These are phyloP conservation scores for Calocybe gambosa DNA, from an alignment of 1,284 basidiomycete species.

Conservation along the genomic window DNA sequence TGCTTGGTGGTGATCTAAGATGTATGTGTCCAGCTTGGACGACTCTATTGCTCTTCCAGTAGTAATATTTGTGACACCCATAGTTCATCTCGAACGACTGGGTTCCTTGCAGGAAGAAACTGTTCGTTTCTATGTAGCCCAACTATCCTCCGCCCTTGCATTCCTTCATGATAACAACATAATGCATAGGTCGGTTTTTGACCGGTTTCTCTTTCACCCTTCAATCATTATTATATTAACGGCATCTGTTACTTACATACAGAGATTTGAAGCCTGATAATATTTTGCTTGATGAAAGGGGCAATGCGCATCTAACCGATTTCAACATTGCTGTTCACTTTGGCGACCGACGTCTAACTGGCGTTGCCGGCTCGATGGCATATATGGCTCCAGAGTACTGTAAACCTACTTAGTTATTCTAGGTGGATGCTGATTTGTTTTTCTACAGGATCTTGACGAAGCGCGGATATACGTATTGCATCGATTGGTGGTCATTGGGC, in stretches of 20 bases:
- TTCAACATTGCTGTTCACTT: conserved; percentile 99
- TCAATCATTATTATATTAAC: too few species aligned
- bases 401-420: conserved; percentile 11
- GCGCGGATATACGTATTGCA: conserved; percentile 82
- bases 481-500: conserved; percentile 97
- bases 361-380: conserved; percentile 98
- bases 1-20: conserved; percentile 95
- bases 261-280: conserved; percentile 98
- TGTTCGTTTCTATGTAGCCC: conserved; percentile 88
- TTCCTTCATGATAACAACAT: conserved; percentile 91
- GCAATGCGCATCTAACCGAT: conserved; percentile 96
- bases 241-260: too few species aligned
- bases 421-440: not conserved
- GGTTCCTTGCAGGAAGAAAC: conserved; percentile 79
- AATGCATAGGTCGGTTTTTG: conserved; percentile 76
- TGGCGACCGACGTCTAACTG: conserved; percentile 79
- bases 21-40: conserved; percentile 50
- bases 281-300: conserved; percentile 90
- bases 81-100: conserved; percentile 90
- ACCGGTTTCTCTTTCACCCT: too few species aligned
- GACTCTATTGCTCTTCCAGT: conserved; percentile 2
- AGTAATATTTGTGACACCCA: conserved; percentile 23
- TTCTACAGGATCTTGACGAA: conserved; percentile 62
- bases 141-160: conserved; percentile 84
- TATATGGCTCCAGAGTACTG: conserved; percentile 92